Conservation (phyloP, 2,329 filamentous ascomycete species). For the Coniella lustricola region DNA sequence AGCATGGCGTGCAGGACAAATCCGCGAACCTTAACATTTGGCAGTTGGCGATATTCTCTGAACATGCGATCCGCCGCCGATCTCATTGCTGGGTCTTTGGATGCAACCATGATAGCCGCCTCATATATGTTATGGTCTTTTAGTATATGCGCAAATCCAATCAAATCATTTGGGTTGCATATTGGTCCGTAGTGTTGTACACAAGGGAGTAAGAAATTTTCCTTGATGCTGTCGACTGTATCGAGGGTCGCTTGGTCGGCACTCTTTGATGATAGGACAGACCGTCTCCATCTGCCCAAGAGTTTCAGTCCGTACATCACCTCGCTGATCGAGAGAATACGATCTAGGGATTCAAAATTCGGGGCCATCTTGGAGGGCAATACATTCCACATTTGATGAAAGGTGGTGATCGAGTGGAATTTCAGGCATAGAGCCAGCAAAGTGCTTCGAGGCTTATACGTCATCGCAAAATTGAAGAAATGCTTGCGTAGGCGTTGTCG, state of each 20-base stretch:
- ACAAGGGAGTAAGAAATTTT: constrained; percentile 9
- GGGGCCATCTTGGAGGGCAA: constrained; percentile 2
- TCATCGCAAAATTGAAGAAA: constrained; percentile 10
- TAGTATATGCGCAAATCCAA: constrained; percentile 34
- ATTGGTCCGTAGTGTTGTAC: constrained; percentile 3
- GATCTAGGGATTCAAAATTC: constrained; percentile 7
- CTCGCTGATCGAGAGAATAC: neutral
- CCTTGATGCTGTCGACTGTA: constrained; percentile 1
- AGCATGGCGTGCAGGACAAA: constrained; percentile 39
- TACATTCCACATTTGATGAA: constrained; percentile 8
- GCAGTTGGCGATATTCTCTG: constrained; percentile 36
- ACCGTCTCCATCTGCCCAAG: constrained; percentile 4
- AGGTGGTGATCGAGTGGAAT: constrained; percentile 1
- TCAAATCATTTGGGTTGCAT: constrained; percentile 20
- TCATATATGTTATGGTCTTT: constrained; percentile 35
- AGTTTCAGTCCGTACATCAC: constrained; percentile 1
- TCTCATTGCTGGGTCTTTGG: constrained; percentile 20
- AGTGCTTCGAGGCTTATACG: constrained; percentile 1
- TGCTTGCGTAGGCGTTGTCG: neutral
- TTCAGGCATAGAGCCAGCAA: constrained; percentile 10
- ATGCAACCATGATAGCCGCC: constrained; percentile 30
- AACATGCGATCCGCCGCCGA: constrained; percentile 39
- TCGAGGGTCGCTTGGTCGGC: neutral
- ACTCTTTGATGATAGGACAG: neutral
- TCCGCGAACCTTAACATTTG: constrained; percentile 29